A percentile compares a stretch with the other conserved stretches of the same genome.
phyloP scores from a whole-genome alignment of 192 early-diverging fungal species.

The Backusella circina region DNA sequence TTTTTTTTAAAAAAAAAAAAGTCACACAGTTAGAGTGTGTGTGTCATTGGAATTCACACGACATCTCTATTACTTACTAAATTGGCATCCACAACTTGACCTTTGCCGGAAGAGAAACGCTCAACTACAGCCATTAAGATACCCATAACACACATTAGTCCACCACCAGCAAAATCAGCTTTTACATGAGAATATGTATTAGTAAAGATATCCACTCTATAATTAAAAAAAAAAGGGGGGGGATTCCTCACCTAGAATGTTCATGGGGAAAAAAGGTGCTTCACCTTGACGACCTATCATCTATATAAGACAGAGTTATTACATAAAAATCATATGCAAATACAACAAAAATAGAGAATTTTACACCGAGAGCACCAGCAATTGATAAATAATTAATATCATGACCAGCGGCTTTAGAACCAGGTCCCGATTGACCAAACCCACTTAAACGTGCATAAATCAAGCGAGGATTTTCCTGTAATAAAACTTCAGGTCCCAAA shows the following conservation, averaged over 20 bases:
- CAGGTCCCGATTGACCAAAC: slow-evolving; percentile 58
- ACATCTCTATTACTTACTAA: slow-evolving; percentile 36
- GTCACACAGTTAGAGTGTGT: neutral
- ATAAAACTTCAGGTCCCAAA: slow-evolving; percentile 54
- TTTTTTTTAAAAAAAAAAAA: neutral
- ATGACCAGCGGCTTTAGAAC: slow-evolving; percentile 52
- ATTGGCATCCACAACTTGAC: slow-evolving; percentile 61
- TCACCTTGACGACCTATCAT: slow-evolving; percentile 44
- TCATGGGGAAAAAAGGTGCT: slow-evolving; percentile 43
- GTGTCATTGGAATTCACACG: neutral
- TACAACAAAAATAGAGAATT: neutral
- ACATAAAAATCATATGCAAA: slow-evolving; percentile 4
- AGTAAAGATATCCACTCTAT: neutral
- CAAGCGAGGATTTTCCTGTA: slow-evolving; percentile 50
- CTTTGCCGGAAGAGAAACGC: slow-evolving; percentile 52
- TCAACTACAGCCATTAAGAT: slow-evolving; percentile 61
- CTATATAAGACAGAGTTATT: slow-evolving; percentile 17
- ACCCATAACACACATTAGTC: slow-evolving; percentile 60
- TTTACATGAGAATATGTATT: slow-evolving; percentile 1
- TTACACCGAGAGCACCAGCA: slow-evolving; percentile 56
- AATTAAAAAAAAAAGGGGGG: neutral
- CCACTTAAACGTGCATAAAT: slow-evolving; percentile 66
- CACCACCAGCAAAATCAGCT: slow-evolving; percentile 70
- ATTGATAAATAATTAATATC: slow-evolving; percentile 71
- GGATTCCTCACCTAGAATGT: slow-evolving; percentile 31